A percentile compares a stretch with the other conserved stretches of the same genome.
phyloP scores from a whole-genome alignment of 306 rosid species.

The Neltuma alba region DNA sequence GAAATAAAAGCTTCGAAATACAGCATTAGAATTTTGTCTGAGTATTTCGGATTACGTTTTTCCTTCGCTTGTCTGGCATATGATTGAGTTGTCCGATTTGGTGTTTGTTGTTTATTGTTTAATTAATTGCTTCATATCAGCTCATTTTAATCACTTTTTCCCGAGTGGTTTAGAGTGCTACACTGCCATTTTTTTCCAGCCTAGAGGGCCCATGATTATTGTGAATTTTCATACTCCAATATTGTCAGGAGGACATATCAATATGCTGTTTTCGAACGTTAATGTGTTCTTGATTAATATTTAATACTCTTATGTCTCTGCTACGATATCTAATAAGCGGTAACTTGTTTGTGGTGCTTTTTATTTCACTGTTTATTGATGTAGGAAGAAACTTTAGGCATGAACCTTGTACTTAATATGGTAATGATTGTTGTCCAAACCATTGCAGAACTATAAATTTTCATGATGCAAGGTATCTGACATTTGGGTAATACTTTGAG shows the following conservation, averaged over 20 bases:
- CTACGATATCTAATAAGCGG: too few species aligned
- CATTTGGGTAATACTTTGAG: neutral
- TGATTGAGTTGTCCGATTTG: neutral
- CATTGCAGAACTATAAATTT: too few species aligned
- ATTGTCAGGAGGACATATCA: neutral
- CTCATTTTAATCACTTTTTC: neutral
- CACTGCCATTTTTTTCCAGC: neutral
- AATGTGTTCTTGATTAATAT: neutral
- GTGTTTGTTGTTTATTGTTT: neutral
- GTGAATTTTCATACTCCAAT: neutral
- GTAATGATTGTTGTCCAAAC: neutral
- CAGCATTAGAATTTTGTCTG: neutral
- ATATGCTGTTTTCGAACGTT: neutral
- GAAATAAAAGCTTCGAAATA: neutral
- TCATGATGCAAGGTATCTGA: neutral
- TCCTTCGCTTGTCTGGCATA: neutral
- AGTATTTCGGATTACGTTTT: neutral
- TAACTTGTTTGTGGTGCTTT: neutral
- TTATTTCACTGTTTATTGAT: neutral
- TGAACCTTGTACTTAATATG: neutral
- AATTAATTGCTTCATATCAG: neutral
- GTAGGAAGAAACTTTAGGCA: neutral
- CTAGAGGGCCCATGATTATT: neutral
- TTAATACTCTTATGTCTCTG: too few species aligned
- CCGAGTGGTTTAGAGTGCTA: neutral